Percentiles rank a stretch among this genome's conserved stretches.
These are phyloP conservation scores for Trichoderma pleuroti DNA, from an alignment of 2,329 filamentous ascomycete genomes.

Conservation along the genomic window DNA sequence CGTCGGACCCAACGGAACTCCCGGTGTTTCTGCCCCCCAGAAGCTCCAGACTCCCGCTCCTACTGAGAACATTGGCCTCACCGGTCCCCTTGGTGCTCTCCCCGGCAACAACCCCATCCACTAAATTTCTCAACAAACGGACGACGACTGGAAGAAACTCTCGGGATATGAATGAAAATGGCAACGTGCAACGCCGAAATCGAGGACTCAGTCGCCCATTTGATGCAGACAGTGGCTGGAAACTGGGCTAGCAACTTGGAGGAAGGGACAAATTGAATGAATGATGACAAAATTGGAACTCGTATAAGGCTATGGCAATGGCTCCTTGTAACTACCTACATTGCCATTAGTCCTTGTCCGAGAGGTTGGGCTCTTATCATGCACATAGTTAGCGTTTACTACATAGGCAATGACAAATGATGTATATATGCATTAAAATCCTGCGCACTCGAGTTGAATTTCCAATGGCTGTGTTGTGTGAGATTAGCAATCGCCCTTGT, in stretches of 20 bases:
- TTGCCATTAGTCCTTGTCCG: neutral
- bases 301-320: neutral
- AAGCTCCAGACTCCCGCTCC: conserved; percentile 24
- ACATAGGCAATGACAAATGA: conserved; percentile 12
- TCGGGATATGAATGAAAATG: neutral
- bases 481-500: no score
- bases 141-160: neutral
- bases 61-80: conserved; percentile 27
- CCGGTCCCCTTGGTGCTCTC: conserved; percentile 24
- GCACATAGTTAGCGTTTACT: conserved; percentile 7
- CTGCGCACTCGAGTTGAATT: neutral
- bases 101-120: conserved; percentile 29
- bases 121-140: neutral
- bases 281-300: neutral
- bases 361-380: neutral
- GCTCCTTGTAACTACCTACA: neutral
- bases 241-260: neutral
- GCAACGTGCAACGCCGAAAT: neutral
- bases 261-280: neutral
- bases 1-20: conserved; percentile 24
- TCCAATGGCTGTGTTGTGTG: neutral
- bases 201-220: neutral
- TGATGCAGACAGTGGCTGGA: neutral
- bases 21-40: conserved; percentile 23
- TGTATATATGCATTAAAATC: neutral